A percentile compares a stretch with the other conserved stretches of the same genome.
Evolutionary conservation across 2,329 filamentous ascomycete genomes (phyloP).

Genomic region (Fusarium chuoi): DNA sequence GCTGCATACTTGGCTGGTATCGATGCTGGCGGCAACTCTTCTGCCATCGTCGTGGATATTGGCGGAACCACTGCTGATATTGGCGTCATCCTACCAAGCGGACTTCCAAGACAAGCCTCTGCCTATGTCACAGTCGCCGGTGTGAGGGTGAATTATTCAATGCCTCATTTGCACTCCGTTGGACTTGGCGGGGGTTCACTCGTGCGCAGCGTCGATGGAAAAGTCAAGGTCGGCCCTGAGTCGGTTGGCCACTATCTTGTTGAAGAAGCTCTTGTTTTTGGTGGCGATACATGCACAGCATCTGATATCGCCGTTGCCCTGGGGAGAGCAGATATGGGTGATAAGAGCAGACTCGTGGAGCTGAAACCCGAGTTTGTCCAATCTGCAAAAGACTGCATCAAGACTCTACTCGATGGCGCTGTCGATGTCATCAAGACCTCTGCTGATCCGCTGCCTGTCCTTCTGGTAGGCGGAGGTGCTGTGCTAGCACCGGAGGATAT

Average conservation of each 20-base stretch:
- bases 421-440: conserved; percentile 13
- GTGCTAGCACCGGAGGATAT: conserved; percentile 53
- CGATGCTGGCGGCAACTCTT: background rate
- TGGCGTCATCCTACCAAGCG: conserved; percentile 53
- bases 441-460: background rate
- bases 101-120: conserved; percentile 6
- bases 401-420: background rate
- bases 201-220: background rate
- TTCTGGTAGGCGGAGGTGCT: conserved; percentile 55
- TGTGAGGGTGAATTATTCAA: conserved; percentile 15
- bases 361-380: background rate
- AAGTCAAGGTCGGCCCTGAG: background rate
- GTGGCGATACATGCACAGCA: background rate
- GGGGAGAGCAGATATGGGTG: background rate
- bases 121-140: conserved; percentile 7
- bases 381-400: background rate
- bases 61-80: conserved; percentile 65
- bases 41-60: conserved; percentile 58
- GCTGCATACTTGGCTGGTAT: conserved; percentile 58
- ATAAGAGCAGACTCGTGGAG: background rate
- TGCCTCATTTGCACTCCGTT: conserved; percentile 20
- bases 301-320: background rate
- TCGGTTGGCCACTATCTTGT: background rate
- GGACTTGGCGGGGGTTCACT: conserved; percentile 45
- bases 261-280: background rate